A percentile compares a stretch with the other conserved stretches of the same genome.
Conservation (phyloP, 176 grass and related monocot species). For the Chloris gayana region DNA sequence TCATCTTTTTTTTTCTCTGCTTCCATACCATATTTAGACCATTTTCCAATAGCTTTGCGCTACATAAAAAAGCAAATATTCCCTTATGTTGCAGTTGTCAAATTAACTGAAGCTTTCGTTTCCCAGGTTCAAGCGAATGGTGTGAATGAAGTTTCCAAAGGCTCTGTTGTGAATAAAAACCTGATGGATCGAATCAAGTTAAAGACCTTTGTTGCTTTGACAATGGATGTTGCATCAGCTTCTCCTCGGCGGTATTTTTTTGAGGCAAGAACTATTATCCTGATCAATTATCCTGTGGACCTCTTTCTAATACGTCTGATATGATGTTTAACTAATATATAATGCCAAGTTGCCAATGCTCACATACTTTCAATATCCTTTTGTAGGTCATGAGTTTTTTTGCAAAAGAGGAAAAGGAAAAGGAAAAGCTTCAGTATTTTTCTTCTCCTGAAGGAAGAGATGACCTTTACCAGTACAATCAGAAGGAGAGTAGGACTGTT, state of each 20-base stretch:
- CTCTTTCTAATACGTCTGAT: not conserved
- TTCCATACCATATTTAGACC: not conserved
- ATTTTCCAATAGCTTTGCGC: no score
- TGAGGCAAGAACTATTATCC: conserved; percentile 63
- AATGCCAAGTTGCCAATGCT: conserved; percentile 17
- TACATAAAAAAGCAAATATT: conserved; percentile 10
- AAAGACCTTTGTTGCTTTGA: conserved; percentile 69
- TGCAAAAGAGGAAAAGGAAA: conserved; percentile 74
- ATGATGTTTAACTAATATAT: conserved; percentile 16
- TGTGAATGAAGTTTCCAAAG: conserved; percentile 41
- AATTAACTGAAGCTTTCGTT: conserved; percentile 23
- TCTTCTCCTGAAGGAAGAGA: conserved; percentile 96
- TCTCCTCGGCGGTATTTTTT: conserved; percentile 96
- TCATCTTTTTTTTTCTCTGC: conserved; percentile 10
- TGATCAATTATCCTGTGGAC: conserved; percentile 10
- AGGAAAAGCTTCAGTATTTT: conserved; percentile 87
- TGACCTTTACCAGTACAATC: conserved; percentile 86
- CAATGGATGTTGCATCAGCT: conserved; percentile 92
- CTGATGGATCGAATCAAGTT: conserved; percentile 55
- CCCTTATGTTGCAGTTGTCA: conserved; percentile 13
- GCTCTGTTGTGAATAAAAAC: conserved; percentile 49
- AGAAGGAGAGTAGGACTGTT: conserved; percentile 82
- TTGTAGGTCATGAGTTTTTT: conserved; percentile 88
- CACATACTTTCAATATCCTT: conserved; percentile 15
- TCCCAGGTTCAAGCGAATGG: conserved; percentile 34